Evolutionary conservation across 495 filamentous ascomycete genomes (phyloP).

Genomic region (Neurospora sp.): DNA sequence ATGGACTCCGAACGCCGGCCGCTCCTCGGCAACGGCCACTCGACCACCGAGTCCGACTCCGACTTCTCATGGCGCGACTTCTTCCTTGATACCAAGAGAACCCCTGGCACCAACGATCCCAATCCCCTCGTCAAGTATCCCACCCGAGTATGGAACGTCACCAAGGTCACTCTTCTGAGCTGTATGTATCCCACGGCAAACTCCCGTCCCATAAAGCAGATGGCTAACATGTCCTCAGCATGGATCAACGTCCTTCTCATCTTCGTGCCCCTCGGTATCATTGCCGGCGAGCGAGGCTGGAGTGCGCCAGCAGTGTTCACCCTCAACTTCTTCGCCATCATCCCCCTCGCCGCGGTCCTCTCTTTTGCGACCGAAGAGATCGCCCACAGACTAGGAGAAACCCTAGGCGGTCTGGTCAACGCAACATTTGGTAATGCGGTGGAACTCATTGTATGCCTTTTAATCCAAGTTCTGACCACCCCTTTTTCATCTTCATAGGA

Average conservation of each 20-base stretch:
- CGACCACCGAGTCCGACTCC: neutral
- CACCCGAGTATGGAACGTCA: slow-evolving; percentile 38
- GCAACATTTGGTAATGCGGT: slow-evolving; percentile 97
- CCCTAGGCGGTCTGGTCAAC: slow-evolving; percentile 85
- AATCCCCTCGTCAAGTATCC: slow-evolving; percentile 50
- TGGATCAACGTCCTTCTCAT: slow-evolving; percentile 81
- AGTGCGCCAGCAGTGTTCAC: slow-evolving; percentile 68
- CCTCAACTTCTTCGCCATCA: slow-evolving; percentile 92
- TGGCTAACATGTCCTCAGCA: slow-evolving; percentile 27
- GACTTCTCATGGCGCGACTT: slow-evolving; percentile 22
- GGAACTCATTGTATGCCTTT: slow-evolving; percentile 76
- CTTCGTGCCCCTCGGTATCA: slow-evolving; percentile 83
- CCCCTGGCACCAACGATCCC: slow-evolving; percentile 36
- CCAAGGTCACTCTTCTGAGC: slow-evolving; percentile 44
- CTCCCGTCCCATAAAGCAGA: neutral
- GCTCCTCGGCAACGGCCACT: neutral
- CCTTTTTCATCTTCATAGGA: slow-evolving; percentile 7
- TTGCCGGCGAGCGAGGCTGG: slow-evolving; percentile 64
- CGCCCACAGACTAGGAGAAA: slow-evolving; percentile 72
- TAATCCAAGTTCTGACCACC: slow-evolving; percentile 6
- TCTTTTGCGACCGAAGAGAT: slow-evolving; percentile 96
- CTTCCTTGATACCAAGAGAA: slow-evolving; percentile 33
- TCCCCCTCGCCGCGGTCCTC: slow-evolving; percentile 82
- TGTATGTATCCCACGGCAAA: slow-evolving; percentile 28
- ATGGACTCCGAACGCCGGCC: neutral